Base-by-base conservation (phyloP, 1,139 yeast species). In the Pichia sp. region DNA sequence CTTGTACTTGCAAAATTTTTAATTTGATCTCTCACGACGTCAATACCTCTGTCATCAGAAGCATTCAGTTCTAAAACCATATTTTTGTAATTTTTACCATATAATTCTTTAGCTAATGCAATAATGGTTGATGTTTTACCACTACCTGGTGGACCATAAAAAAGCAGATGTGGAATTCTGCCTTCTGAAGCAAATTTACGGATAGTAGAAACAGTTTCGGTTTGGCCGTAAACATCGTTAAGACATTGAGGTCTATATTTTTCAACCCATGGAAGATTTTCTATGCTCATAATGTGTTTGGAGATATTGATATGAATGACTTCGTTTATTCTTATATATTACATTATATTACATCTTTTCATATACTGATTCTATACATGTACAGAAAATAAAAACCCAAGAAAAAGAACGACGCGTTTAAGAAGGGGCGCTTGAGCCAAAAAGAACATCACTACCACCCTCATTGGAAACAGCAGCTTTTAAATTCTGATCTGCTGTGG, bases 141-240 rank as follows among this genome's bases (percentile, higher is more conserved):
- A 0, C 97, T 90, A 26, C 98, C 98, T 25, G 98, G 97, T 0
- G 97, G 97, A 0, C 98, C 98, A 63, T 92, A 90, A 64, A 92
- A 90, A 40, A 90, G 68, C 51, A 90, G 66, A 65, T 90, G 97
- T 2, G 98, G 98, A 41, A 92, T 70, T 56, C 79, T 78, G 11
- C 95, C 92, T 50, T 84, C 86, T 51, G 78, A 76, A 22, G 90
- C 90, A 63, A 94, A 90, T 62, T 81, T 83, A 39, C 89, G 76
- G 22, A 92, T 87, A 12, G 82, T 92, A 29, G 76, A 75, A 20
- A 92, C 89, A 35, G 89, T 87, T 45, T 86, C 94, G 43, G 78
- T 79, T 61, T 94, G 98, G 8, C 98, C 98, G 54, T 86, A 80
- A 9, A 94, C 94, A 41, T 92, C 96, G 53, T 85, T 87, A 42